Evolutionary conservation across 257 asterid species (phyloP).

Genomic region (Solanum megistacrolobum): DNA sequence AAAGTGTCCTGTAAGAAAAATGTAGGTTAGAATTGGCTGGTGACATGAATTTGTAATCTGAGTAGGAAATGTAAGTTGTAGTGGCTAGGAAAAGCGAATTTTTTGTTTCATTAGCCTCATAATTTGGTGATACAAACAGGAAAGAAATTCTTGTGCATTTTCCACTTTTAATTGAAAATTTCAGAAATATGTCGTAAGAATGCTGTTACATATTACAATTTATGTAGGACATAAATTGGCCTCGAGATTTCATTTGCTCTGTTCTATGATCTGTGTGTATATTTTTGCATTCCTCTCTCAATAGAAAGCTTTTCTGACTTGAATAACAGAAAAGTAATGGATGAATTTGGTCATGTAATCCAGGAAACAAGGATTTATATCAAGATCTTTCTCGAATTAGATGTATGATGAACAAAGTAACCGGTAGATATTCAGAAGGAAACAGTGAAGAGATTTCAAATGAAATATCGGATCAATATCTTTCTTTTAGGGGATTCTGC

Average conservation of each 20-base stretch:
- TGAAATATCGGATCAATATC: constrained; percentile 5
- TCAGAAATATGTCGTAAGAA: neutral
- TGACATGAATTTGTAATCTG: neutral
- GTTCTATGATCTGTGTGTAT: neutral
- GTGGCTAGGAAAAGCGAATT: neutral
- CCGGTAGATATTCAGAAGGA: constrained; percentile 13
- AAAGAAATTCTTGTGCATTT: neutral
- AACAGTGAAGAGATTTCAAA: constrained; percentile 14
- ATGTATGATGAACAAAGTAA: constrained; percentile 20
- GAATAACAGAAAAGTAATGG: neutral
- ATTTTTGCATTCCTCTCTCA: neutral
- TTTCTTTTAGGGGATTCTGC: constrained; percentile 21
- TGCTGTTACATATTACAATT: neutral
- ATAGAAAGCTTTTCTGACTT: neutral
- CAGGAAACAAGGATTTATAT: constrained; percentile 41
- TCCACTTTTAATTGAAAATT: neutral
- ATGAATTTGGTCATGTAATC: neutral
- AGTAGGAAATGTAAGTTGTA: neutral
- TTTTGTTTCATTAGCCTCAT: neutral
- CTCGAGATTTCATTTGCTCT: neutral
- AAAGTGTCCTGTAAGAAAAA: neutral
- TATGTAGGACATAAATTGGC: neutral
- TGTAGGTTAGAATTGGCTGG: neutral
- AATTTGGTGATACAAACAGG: neutral
- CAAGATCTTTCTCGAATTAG: constrained; percentile 13